These are phyloP conservation scores for Phytophthora parvispora DNA, from an alignment of 352 stramenopile species.

Conservation along the genomic window DNA sequence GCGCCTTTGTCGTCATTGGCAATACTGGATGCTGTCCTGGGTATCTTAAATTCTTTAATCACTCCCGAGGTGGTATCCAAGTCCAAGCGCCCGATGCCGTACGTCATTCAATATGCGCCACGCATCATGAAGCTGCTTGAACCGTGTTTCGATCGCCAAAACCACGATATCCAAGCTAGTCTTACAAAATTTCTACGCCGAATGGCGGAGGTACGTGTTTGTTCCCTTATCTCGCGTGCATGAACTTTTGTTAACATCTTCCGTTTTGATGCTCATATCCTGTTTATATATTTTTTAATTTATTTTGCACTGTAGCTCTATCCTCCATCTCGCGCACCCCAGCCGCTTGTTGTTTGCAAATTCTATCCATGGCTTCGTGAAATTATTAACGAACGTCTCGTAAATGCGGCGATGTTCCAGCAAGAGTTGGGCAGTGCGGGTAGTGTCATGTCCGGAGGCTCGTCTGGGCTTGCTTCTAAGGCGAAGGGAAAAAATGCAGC, in stretches of 20 bases:
- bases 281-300: not conserved
- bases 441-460: slow-evolving; percentile 14
- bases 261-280: not conserved
- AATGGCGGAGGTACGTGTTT: slow-evolving; percentile 74
- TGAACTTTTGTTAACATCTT: slow-evolving; percentile 4
- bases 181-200: slow-evolving; percentile 77
- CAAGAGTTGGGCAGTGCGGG: slow-evolving; percentile 52
- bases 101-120: slow-evolving; percentile 90
- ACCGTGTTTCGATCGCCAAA: slow-evolving; percentile 90
- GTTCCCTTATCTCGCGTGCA: not conserved
- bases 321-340: slow-evolving; percentile 70
- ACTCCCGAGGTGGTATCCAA: slow-evolving; percentile 77
- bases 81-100: slow-evolving; percentile 80
- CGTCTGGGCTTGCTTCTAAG: slow-evolving; percentile 33
- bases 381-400: slow-evolving; percentile 84
- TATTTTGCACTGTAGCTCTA: slow-evolving; percentile 66
- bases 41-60: slow-evolving; percentile 89
- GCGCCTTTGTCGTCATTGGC: slow-evolving; percentile 87
- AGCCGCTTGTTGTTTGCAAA: slow-evolving; percentile 84
- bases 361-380: slow-evolving; percentile 92
- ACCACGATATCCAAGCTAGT: slow-evolving; percentile 78
- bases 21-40: slow-evolving; percentile 88
- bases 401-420: slow-evolving; percentile 72
- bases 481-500: slow-evolving; percentile 48
- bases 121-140: slow-evolving; percentile 92